A percentile compares a stretch with the other conserved stretches of the same genome.
Evolutionary conservation across 1,139 yeast species (phyloP).

Genomic region (Kodamaea sp.): DNA sequence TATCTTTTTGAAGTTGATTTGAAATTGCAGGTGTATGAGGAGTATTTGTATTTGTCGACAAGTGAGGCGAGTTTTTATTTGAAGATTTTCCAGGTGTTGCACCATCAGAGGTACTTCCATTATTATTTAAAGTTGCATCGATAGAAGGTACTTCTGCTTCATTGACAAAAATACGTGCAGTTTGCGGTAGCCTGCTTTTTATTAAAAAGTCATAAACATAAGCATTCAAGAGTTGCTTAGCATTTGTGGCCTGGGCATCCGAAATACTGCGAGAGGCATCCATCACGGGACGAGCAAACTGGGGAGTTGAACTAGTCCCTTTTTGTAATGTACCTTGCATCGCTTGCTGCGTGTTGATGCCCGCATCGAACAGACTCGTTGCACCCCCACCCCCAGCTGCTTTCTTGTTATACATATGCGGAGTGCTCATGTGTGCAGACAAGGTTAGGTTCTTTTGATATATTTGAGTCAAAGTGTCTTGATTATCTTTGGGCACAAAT

Average conservation of each 20-base stretch:
- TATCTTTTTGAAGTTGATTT: conserved; percentile 27
- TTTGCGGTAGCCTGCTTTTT: conserved; percentile 66
- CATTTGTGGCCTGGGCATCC: conserved; percentile 52
- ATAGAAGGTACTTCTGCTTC: conserved; percentile 60
- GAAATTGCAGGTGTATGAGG: conserved; percentile 20
- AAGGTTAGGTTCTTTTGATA: not conserved
- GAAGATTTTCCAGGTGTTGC: conserved; percentile 9
- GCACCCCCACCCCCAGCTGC: conserved; percentile 14
- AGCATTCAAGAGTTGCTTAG: conserved; percentile 71
- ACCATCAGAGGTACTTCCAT: conserved; percentile 2
- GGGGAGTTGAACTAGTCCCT: not conserved
- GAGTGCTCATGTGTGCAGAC: conserved; percentile 34
- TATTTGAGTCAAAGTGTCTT: not conserved
- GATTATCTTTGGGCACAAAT: too few relatives aligned
- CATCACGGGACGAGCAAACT: conserved; percentile 17
- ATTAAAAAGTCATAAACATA: conserved; percentile 83
- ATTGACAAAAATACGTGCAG: conserved; percentile 67
- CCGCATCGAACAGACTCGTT: not conserved
- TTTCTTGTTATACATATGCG: conserved; percentile 29
- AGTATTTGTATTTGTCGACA: conserved; percentile 12
- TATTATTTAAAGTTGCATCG: conserved; percentile 6
- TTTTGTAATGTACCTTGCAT: conserved; percentile 6
- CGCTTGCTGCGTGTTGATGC: not conserved
- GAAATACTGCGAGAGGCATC: conserved; percentile 27
- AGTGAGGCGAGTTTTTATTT: conserved; percentile 20